These are phyloP conservation scores for Baudoinia panamericana DNA, from an alignment of 495 filamentous ascomycete genomes.

Conservation along the genomic window DNA sequence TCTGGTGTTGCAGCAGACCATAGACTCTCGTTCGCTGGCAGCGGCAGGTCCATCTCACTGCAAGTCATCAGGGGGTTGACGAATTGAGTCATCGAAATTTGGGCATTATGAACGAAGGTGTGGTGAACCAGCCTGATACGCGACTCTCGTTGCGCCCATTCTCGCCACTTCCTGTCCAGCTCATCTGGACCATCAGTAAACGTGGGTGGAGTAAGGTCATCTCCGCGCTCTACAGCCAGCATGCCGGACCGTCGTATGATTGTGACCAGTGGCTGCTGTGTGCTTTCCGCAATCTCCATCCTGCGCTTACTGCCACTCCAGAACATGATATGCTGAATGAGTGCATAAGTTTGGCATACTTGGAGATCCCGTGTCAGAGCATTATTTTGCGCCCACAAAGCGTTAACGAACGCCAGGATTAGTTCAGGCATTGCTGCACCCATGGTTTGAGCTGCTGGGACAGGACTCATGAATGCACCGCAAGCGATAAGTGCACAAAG, in stretches of 20 bases:
- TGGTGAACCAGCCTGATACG: constrained; percentile 39
- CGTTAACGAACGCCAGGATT: too few species aligned
- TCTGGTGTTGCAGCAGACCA: constrained; percentile 42
- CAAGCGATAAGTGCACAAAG: constrained; percentile 38
- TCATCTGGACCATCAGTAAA: constrained; percentile 35
- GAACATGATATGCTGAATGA: too few species aligned
- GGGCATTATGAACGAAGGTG: constrained; percentile 41
- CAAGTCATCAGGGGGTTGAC: constrained; percentile 46
- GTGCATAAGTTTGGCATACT: too few species aligned
- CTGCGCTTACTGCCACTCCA: constrained; percentile 42
- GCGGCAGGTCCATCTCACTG: constrained; percentile 44
- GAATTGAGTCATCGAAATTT: constrained; percentile 43
- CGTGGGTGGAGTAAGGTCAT: constrained; percentile 27
- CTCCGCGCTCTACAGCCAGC: constrained; percentile 36
- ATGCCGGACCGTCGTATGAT: constrained; percentile 27
- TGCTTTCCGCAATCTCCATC: constrained; percentile 53
- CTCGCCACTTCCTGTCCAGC: constrained; percentile 43
- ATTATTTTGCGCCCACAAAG: constrained; percentile 45
- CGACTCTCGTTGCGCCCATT: constrained; percentile 32
- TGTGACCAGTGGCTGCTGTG: constrained; percentile 37
- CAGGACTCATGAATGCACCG: constrained; percentile 45
- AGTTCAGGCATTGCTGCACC: too few species aligned
- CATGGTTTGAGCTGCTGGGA: constrained; percentile 45
- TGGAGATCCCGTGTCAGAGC: too few species aligned
- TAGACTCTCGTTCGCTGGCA: constrained; percentile 38